Percentiles rank a stretch among this genome's conserved stretches.
These are phyloP conservation scores for Coemansia sp. DNA, from an alignment of 192 early-diverging fungal genomes.

Conservation along the genomic window DNA sequence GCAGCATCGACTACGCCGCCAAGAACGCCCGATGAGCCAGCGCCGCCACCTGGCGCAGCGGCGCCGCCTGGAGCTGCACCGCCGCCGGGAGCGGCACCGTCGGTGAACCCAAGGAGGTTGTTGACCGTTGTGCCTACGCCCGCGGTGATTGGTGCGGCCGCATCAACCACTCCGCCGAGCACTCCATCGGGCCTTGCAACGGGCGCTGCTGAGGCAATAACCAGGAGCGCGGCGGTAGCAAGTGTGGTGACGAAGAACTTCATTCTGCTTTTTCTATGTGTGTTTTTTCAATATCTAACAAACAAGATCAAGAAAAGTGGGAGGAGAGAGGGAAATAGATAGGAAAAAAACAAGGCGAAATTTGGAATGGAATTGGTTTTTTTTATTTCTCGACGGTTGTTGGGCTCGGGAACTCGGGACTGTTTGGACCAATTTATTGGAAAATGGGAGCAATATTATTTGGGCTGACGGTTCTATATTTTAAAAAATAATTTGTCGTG, in stretches of 20 bases:
- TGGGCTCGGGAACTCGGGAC: too few relatives aligned
- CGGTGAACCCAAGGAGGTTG: constrained; percentile 9
- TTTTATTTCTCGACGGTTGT: too few relatives aligned
- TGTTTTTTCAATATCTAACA: too few relatives aligned
- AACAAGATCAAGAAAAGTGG: background rate
- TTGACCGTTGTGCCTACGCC: constrained; percentile 15
- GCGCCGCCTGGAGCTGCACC: background rate
- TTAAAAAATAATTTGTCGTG: too few relatives aligned
- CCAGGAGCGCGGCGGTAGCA: constrained; percentile 1
- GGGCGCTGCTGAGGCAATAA: constrained; percentile 10
- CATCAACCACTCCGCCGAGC: constrained; percentile 23
- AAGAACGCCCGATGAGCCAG: background rate
- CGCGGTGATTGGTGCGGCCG: constrained; percentile 14
- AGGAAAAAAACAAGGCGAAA: too few relatives aligned
- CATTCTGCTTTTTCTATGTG: background rate
- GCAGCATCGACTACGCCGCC: background rate
- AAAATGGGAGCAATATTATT: too few relatives aligned
- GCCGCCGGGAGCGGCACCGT: background rate
- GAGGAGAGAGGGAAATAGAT: background rate
- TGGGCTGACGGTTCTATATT: too few relatives aligned
- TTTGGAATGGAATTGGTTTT: too few relatives aligned
- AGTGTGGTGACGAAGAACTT: constrained; percentile 3
- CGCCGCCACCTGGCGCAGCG: background rate
- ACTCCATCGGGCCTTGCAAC: constrained; percentile 10
- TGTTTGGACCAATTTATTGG: too few relatives aligned